Base-by-base conservation (phyloP, 306 rosid genomes). In the Vigna unguiculata region DNA sequence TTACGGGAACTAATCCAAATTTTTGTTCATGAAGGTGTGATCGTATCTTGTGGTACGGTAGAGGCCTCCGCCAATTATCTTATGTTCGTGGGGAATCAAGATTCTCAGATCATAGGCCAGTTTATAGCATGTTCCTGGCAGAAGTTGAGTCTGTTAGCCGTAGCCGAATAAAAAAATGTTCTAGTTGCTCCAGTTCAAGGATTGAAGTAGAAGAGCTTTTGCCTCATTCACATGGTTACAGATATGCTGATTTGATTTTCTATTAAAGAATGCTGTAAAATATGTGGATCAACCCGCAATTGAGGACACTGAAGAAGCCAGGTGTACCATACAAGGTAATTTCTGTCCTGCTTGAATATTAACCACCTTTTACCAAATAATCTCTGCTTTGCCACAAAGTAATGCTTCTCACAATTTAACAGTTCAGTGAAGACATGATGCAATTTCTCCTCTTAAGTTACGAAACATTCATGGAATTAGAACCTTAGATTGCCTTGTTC, bases 91-190 rank as follows among this genome's bases (percentile, higher is more conserved):
- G 99, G 16, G 99, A 96, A 75, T 92, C 99, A 9, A 89, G 88
- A 51, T 96, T 96, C 88, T 96, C 99, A 2, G 99, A 96, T 86
- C 99, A 96, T 71, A 88, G 99, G 77, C 98, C 98, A 64, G 99
- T 96, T 73, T 93, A 87, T 59, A 80, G 97, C 52, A 74, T 89
- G 21, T 96, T 96, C 76, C 60, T 83, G 78, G 98, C 93, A 17
- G 97, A 92, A 84, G 93, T 92, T 4, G 97, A 90, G 83, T 89
- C 93, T 61, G 47, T 89, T 71, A 91, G 86, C 78, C 91, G 88
- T 14, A 81, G 79, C 83, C 86, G 94, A 64, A 93, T 83, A 4
- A 96, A 81, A 77, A 96, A 86, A 82, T 89, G 97, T 84, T 87
- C 87, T 74, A 96, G 98, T 76, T 89, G 92, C 76, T 85, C 96